Evolutionary conservation across 768 basidiomycete genomes (phyloP), one percentile per base, ranked within the genome.

Genomic region (Dioszegia crocea): DNA sequence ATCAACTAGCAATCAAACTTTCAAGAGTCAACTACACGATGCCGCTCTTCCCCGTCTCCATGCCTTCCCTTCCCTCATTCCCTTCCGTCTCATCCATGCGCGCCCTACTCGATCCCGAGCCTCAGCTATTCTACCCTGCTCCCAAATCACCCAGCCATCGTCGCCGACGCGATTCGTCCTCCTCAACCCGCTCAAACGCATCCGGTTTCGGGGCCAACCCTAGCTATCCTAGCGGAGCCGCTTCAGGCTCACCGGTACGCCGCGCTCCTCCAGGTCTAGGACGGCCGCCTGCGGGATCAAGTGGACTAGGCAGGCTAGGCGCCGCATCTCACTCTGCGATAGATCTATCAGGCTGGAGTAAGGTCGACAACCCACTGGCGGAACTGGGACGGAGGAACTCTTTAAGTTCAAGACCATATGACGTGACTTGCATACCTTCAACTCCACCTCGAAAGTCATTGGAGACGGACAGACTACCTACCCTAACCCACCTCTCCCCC

Each of bases 101-200:
- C 29, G 21, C 19, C 14, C 27, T 47, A 12, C 44, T 57, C 27
- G 45, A 57, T 27, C 44, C 56, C 30, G 36, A 40, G n/a, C 56
- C 56, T 19, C 56, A 46, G n/a, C 30, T 57, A 23, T 57, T 57
- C 56, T 57, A 57, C 45, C 56, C 56, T 2, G 44, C 56, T 10
- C 44, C 54, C 1, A 56, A 44, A 38, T 44, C 54, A 8, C 51
- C 51, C 6, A n/a, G 38, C 19, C 51, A 38, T 2, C 19, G 38
- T 16, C 17, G 24, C 2, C 51, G 51, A 27, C 51, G 51, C 38
- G 51, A 53, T 24, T 53, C 51, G 2, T 9, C 38, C 23, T 53
- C 51, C 3, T 53, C 51, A 21, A 53, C 51, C 14, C 51, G 51
- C 17, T 53, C 51, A 16, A 29, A 9, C 39, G 19, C 51, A 19